phyloP scores from a whole-genome alignment of 345 rosid genomes.

The Eucalyptus tenuipes region DNA sequence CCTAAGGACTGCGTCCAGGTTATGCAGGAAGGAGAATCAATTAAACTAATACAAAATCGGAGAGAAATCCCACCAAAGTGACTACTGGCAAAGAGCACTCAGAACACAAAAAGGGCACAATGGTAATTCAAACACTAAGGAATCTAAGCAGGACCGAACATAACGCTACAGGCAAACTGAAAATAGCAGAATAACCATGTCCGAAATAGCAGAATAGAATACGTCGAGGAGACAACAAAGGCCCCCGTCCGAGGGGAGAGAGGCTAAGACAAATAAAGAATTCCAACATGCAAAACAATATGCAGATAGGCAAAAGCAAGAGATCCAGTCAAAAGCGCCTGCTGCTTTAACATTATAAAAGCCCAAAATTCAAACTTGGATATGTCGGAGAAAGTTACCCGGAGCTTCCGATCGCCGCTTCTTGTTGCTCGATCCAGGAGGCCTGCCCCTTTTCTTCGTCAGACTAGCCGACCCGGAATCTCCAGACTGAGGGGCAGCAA shows the following conservation, averaged over 20 bases:
- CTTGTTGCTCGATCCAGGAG: slow-evolving; percentile 66
- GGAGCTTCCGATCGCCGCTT: slow-evolving; percentile 38
- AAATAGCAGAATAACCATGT: not conserved
- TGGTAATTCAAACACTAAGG: not conserved
- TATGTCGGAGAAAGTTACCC: slow-evolving; percentile 21
- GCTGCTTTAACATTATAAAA: not conserved
- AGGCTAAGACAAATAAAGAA: not conserved
- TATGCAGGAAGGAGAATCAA: not conserved
- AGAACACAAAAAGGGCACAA: not conserved
- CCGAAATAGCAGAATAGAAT: not conserved
- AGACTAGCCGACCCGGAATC: slow-evolving; percentile 21
- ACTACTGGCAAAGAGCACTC: not conserved
- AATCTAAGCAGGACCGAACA: not conserved
- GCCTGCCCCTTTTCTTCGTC: slow-evolving; percentile 77
- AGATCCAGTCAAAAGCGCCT: not conserved
- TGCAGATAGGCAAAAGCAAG: not conserved
- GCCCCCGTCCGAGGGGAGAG: not conserved
- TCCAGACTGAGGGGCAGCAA: not conserved
- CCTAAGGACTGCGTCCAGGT: not conserved
- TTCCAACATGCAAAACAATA: not conserved
- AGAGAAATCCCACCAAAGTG: not conserved
- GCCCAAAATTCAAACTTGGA: not conserved
- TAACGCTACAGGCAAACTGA: not conserved
- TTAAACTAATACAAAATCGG: not conserved
- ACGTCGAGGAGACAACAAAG: not conserved